phyloP scores from a whole-genome alignment of 495 filamentous ascomycete genomes.

The Aspergillus panamensis region DNA sequence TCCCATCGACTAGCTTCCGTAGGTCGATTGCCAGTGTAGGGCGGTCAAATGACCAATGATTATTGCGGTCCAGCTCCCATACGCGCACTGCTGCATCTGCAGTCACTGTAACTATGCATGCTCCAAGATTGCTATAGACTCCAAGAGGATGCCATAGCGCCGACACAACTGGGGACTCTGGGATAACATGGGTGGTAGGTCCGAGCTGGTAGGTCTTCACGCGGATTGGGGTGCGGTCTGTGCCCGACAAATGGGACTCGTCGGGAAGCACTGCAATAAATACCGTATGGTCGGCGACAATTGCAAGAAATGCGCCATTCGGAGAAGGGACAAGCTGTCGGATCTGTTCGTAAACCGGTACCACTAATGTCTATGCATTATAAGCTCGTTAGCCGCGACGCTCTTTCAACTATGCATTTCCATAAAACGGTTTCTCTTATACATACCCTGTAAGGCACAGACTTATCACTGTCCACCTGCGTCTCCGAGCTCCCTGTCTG shows the following conservation, averaged over 20 bases:
- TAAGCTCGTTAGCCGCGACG: conserved; percentile 6
- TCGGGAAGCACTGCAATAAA: conserved; percentile 78
- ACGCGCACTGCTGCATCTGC: conserved; percentile 78
- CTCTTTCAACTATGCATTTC: not conserved
- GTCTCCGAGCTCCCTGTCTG: conserved; percentile 23
- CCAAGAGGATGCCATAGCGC: conserved; percentile 87
- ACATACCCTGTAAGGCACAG: conserved; percentile 36
- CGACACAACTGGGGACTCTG: conserved; percentile 70
- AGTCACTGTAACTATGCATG: conserved; percentile 76
- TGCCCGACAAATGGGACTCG: conserved; percentile 62
- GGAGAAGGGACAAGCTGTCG: conserved; percentile 79
- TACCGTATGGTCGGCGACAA: conserved; percentile 78
- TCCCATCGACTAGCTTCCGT: conserved; percentile 75
- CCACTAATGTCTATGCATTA: conserved; percentile 58
- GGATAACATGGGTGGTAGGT: conserved; percentile 82
- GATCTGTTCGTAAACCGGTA: conserved; percentile 70
- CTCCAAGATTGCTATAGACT: conserved; percentile 53
- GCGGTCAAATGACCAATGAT: conserved; percentile 78
- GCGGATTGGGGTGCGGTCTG: conserved; percentile 61
- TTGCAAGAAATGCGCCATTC: conserved; percentile 70
- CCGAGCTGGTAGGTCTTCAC: conserved; percentile 81
- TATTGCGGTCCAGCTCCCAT: conserved; percentile 78
- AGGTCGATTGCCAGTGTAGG: conserved; percentile 80
- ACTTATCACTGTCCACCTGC: conserved; percentile 4
- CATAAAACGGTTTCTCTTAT: not conserved